Conservation (phyloP, 1,139 yeast species). For the Petasospora fabianii region DNA sequence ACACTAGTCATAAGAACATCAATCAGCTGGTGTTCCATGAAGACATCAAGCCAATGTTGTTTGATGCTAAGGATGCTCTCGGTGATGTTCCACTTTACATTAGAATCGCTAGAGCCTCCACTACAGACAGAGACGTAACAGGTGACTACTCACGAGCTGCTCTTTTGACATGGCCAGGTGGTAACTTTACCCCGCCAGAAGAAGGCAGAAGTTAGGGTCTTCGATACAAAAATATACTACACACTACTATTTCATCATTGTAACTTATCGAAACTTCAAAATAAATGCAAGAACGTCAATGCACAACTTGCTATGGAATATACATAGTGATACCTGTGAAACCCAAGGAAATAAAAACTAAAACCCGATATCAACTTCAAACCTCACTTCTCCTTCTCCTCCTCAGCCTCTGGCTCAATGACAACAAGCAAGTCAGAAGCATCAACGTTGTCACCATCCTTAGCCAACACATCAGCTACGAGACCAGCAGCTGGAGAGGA, state of each 20-base stretch:
- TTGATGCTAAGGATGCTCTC: slow-evolving; percentile 18
- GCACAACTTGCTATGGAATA: too few species aligned
- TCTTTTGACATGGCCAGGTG: slow-evolving; percentile 52
- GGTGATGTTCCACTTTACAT: slow-evolving; percentile 43
- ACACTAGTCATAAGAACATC: slow-evolving; percentile 40
- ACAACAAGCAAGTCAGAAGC: slow-evolving; percentile 69
- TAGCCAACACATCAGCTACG: slow-evolving; percentile 69
- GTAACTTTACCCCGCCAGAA: slow-evolving; percentile 42
- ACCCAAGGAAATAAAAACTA: too few species aligned
- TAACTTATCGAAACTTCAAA: too few species aligned
- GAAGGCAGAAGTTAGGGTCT: slow-evolving; percentile 40
- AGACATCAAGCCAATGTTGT: slow-evolving; percentile 29
- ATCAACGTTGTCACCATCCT: slow-evolving; percentile 93
- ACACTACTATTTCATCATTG: too few species aligned
- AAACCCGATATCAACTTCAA: too few species aligned
- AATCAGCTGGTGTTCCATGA: slow-evolving; percentile 37
- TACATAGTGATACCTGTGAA: too few species aligned
- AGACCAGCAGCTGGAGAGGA: slow-evolving; percentile 87
- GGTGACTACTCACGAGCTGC: slow-evolving; percentile 62
- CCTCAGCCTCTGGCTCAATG: slow-evolving; percentile 30
- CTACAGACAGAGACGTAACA: slow-evolving; percentile 34
- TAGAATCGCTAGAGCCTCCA: slow-evolving; percentile 49
- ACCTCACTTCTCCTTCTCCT: too few species aligned
- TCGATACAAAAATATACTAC: too few species aligned
- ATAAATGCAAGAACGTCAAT: too few species aligned